Base-by-base conservation (phyloP, 495 filamentous ascomycete genomes). In the Neurospora pannonica region DNA sequence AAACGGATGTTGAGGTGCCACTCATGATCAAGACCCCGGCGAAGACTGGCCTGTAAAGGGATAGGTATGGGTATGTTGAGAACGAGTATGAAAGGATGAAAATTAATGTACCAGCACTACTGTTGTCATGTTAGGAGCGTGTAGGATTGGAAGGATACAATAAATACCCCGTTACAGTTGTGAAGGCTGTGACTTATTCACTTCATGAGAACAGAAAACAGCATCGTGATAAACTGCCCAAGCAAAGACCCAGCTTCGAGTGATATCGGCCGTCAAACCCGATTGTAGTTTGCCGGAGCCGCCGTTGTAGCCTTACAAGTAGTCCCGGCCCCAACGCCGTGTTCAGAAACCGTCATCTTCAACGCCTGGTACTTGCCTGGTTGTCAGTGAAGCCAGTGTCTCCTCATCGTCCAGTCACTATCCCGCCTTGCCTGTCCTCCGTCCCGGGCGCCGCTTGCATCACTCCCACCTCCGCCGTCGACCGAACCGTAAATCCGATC, bases 21-120 rank as follows among this genome's bases (percentile, higher is more conserved):
- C 43, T 80, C 4, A 80, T 80, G 79, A 73, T 79, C 15, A 78
- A 73, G 71, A 72, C 76, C 72, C 78, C 78, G 15, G 74, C 46
- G 46, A 19, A 76, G 71, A 54, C 37, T 3, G 6, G 38, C 21
- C 4, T 62, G 54, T 62, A 34, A 34, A 40, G 15, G n/a, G 15
- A 24, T 37, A 40, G 13, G 38, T 37, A 19, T 75, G 71, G 70
- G 36, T 31, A 31, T 31, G 31, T 2, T 31, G 36, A 31, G 5
- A 67, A 24, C 38, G 11, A 13, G 21, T 24, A 13, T 10, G 7
- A 24, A 37, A 46, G 19, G 37, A 43, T 43, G 19, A 38, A 54
- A 13, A 71, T 5, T 17, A 15, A 10, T 1, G 17, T 10, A 39
- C n/a, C 38, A 72, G 43, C 3, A 72, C 28, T 19, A n/a, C 31